Base-by-base conservation (phyloP, 768 basidiomycete genomes). In the Rhodocollybia butyracea region DNA sequence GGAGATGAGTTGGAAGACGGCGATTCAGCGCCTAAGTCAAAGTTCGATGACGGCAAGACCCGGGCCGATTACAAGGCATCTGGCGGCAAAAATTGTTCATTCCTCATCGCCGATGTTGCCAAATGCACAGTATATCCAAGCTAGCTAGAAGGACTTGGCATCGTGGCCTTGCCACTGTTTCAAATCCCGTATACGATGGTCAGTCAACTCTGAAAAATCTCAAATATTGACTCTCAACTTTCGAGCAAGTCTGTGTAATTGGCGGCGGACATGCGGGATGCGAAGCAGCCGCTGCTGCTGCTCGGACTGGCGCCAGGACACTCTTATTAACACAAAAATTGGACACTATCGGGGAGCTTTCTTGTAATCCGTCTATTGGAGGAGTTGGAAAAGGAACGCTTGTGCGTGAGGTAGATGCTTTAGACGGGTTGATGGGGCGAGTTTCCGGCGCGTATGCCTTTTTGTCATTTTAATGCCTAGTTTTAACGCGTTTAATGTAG, bases 191-290 rank as follows among this genome's bases (percentile, higher is more conserved):
- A 22, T 50, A 50, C 22, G 48, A 50, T 38, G 48, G 48, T 50
- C 7, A 22, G 19, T 21, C 4, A 31, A 29, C 2, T 26, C 26
- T 13, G n/a, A n/a, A n/a, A n/a, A n/a, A n/a, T 40, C 43, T 10
- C 24, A n/a, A 45, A 27, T 17, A 29, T 29, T n/a, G 4, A 50
- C 10, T 26, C 24, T 50, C 24, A 4, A 5, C 19, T 22, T 39
- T 39, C 27, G 5, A 13, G 3, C 32, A 22, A 81, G 91, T 94
- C 0, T 91, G 91, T 62, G 78, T 96, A 29, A 91, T 96, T 61
- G 94, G 94, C 26, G 94, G 89, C 3, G 94, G 94, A 3, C 94
- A 96, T 74, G 94, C 94, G 29, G 94, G 94, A 1, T 93, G 91
- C 62, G 94, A 96, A 66, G 94, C 94, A 1, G 93, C 94, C n/a